These are phyloP conservation scores for Cubamyces sp. DNA, from an alignment of 768 basidiomycete genomes.

Conservation along the genomic window DNA sequence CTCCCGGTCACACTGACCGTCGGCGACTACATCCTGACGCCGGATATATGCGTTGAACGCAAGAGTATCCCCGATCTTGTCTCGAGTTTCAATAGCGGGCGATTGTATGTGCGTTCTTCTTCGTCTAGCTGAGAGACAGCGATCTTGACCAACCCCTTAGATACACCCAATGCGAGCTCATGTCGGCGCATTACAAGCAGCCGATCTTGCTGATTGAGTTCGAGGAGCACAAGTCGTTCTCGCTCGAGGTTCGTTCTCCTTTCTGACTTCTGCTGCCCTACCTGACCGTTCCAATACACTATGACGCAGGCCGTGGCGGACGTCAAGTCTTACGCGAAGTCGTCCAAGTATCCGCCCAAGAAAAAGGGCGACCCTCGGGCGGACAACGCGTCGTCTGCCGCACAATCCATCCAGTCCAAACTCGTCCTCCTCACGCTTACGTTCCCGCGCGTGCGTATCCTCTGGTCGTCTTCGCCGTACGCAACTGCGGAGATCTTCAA, in stretches of 20 bases:
- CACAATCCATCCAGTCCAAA: slow-evolving; percentile 82
- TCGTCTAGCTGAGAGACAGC: not conserved
- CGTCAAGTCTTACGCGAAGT: slow-evolving; percentile 68
- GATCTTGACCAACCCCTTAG: slow-evolving; percentile 47
- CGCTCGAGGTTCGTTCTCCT: slow-evolving; percentile 67
- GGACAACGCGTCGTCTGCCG: slow-evolving; percentile 40
- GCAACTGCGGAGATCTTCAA: slow-evolving; percentile 90
- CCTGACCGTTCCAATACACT: not conserved
- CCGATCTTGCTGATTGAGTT: slow-evolving; percentile 95
- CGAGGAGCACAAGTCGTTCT: slow-evolving; percentile 95
- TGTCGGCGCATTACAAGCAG: slow-evolving; percentile 95
- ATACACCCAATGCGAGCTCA: slow-evolving; percentile 95
- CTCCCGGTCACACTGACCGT: slow-evolving; percentile 93
- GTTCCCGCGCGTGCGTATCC: slow-evolving; percentile 90
- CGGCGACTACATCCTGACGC: slow-evolving; percentile 94
- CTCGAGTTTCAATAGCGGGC: slow-evolving; percentile 91
- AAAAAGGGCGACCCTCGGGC: slow-evolving; percentile 43
- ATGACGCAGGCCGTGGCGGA: slow-evolving; percentile 59
- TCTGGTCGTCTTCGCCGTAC: slow-evolving; percentile 97
- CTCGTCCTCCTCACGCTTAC: slow-evolving; percentile 86
- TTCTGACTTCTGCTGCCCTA: not conserved
- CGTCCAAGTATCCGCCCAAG: slow-evolving; percentile 59
- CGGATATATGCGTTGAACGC: slow-evolving; percentile 94
- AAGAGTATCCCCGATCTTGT: slow-evolving; percentile 94
- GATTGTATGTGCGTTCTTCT: slow-evolving; percentile 65